Evolutionary conservation across 192 early-diverging fungal genomes (phyloP).

Genomic region (Coemansia sp.): DNA sequence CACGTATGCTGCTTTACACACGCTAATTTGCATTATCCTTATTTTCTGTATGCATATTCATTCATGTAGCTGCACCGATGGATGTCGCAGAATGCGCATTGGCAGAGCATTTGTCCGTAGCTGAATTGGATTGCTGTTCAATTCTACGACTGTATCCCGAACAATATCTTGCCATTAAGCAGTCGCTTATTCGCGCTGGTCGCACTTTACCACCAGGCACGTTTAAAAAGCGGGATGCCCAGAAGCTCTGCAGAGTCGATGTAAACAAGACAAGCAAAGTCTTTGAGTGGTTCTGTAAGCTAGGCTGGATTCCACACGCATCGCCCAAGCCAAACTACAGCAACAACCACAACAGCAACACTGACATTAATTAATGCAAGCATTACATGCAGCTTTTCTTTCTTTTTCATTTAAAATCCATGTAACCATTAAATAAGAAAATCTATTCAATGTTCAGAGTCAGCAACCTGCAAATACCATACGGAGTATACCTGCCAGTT

Average conservation of each 20-base stretch:
- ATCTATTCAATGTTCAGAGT: no score
- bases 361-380: not conserved
- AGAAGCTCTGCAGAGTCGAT: constrained; percentile 85
- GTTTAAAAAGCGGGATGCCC: constrained; percentile 80
- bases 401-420: not conserved
- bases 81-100: constrained; percentile 33
- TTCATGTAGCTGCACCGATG: constrained; percentile 43
- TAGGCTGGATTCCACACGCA: constrained; percentile 73
- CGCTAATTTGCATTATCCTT: constrained; percentile 10
- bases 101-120: constrained; percentile 30
- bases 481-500: constrained; percentile 41
- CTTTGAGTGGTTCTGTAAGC: constrained; percentile 82
- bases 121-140: constrained; percentile 45
- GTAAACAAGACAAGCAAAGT: constrained; percentile 90
- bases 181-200: constrained; percentile 40
- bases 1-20: not conserved
- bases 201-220: constrained; percentile 31
- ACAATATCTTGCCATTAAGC: constrained; percentile 46
- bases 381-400: not conserved
- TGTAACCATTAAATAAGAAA: not conserved
- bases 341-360: not conserved
- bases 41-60: constrained; percentile 1
- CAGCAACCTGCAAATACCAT: constrained; percentile 29
- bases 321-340: constrained; percentile 1
- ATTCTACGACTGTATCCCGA: constrained; percentile 39